Evolutionary conservation across 305 asterid genomes (phyloP).

Genomic region (Fraxinus velutina): DNA sequence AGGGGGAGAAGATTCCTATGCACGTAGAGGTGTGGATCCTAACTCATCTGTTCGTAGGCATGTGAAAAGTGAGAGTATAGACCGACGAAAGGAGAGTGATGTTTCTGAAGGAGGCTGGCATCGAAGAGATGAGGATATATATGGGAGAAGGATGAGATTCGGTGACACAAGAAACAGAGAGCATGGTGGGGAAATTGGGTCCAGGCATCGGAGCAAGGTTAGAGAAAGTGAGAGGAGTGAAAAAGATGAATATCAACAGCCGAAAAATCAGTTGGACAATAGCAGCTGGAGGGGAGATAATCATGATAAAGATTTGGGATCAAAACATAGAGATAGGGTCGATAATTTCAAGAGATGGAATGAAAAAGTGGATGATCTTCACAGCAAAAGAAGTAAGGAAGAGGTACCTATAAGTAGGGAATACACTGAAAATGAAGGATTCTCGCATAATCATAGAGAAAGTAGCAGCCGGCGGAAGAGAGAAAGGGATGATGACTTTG

Average conservation of each 20-base stretch:
- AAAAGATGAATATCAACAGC: conserved; percentile 52
- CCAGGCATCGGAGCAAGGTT: conserved; percentile 52
- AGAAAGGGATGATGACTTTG: conserved; percentile 73
- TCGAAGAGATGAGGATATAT: conserved; percentile 61
- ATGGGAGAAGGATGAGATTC: conserved; percentile 51
- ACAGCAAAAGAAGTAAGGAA: conserved; percentile 71
- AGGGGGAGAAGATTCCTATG: conserved; percentile 58
- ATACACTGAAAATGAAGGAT: conserved; percentile 55
- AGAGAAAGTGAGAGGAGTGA: conserved; percentile 67
- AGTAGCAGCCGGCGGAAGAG: conserved; percentile 64
- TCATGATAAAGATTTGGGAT: conserved; percentile 54
- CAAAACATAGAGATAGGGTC: conserved; percentile 61
- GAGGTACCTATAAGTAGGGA: conserved; percentile 51
- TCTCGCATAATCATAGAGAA: conserved; percentile 50
- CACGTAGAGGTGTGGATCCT: conserved; percentile 53
- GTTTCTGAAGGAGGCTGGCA: conserved; percentile 63
- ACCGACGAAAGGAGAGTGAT: conserved; percentile 67
- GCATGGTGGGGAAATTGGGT: conserved; percentile 52
- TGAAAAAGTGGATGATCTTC: conserved; percentile 51
- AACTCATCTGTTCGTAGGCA: conserved; percentile 41
- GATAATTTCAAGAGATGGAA: conserved; percentile 50
- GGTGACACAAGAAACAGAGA: conserved; percentile 68
- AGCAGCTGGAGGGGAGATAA: conserved; percentile 57
- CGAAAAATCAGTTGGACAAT: conserved; percentile 58
- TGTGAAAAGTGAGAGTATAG: conserved; percentile 46